phyloP scores from a whole-genome alignment of 2,329 filamentous ascomycete species.

The Lecanicillium sp. region DNA sequence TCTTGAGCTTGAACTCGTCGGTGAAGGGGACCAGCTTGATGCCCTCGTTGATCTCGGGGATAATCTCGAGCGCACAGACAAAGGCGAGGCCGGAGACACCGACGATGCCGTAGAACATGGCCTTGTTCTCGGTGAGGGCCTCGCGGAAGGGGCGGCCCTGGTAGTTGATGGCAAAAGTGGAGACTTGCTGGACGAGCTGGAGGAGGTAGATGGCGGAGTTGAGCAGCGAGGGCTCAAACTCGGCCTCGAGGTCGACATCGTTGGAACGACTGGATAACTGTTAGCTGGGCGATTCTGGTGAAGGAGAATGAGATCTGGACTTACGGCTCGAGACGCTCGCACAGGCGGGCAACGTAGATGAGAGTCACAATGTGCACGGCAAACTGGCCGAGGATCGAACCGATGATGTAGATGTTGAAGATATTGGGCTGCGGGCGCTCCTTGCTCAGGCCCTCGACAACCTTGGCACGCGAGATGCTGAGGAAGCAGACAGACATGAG shows the following conservation, averaged over 20 bases:
- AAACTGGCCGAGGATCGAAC: conserved; percentile 94
- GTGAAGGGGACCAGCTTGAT: conserved; percentile 89
- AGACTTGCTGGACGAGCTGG: conserved; percentile 97
- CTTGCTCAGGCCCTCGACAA: conserved; percentile 91
- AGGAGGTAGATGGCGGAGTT: conserved; percentile 97
- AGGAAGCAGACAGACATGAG: conserved; percentile 99
- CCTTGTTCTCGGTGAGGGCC: conserved; percentile 87
- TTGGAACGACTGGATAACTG: conserved; percentile 40
- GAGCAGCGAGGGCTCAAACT: conserved; percentile 87
- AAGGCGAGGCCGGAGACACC: conserved; percentile 88
- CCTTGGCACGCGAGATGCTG: conserved; percentile 94
- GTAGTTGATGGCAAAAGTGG: conserved; percentile 98
- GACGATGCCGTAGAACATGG: conserved; percentile 96
- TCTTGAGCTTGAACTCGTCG: conserved; percentile 78
- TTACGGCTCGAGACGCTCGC: conserved; percentile 79
- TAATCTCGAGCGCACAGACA: conserved; percentile 87
- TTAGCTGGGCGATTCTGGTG: conserved; percentile 1
- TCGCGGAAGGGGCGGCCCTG: conserved; percentile 97
- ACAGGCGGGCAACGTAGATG: conserved; percentile 88
- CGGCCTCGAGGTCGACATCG: conserved; percentile 83
- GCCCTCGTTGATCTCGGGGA: conserved; percentile 90
- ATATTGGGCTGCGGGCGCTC: conserved; percentile 98
- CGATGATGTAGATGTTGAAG: conserved; percentile 98
- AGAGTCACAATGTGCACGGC: conserved; percentile 90
- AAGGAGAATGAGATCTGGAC: conserved; percentile 28